These are phyloP conservation scores for Phascolomyces articulosus DNA, from an alignment of 371 early-diverging fungal genomes.

Conservation along the genomic window DNA sequence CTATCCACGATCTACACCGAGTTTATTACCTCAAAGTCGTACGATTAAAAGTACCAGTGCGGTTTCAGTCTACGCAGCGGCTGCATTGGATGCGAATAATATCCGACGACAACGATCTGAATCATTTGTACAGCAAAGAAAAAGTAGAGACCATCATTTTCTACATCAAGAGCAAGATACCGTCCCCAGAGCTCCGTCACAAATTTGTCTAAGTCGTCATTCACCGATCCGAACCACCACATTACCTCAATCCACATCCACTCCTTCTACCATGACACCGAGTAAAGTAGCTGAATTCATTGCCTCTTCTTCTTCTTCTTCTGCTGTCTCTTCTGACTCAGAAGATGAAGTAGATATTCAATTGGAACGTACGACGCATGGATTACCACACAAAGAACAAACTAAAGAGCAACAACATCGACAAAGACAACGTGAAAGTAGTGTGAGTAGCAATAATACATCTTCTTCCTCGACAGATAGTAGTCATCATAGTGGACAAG, in stretches of 20 bases:
- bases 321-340: background rate
- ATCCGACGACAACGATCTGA: slow-evolving; percentile 31
- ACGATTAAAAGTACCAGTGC: background rate
- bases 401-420: background rate
- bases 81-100: slow-evolving; percentile 14
- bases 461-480: background rate
- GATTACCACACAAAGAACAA: background rate
- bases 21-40: slow-evolving; percentile 4
- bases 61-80: slow-evolving; percentile 17
- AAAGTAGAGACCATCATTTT: slow-evolving; percentile 1
- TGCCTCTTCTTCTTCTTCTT: too few species aligned
- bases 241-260: background rate
- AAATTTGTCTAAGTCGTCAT: slow-evolving; percentile 13
- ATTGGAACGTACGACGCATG: too few species aligned
- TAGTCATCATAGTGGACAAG: too few species aligned
- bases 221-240: background rate
- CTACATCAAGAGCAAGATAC: slow-evolving; percentile 2
- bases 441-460: background rate
- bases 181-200: slow-evolving; percentile 11
- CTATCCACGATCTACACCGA: slow-evolving; percentile 4
- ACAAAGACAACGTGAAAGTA: slow-evolving; percentile 6
- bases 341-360: background rate
- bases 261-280: background rate
- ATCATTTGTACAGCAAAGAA: slow-evolving; percentile 20
- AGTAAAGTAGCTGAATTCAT: too few species aligned